Conservation (phyloP, 1,284 basidiomycete species). For the Xerocomus minutiporus region DNA sequence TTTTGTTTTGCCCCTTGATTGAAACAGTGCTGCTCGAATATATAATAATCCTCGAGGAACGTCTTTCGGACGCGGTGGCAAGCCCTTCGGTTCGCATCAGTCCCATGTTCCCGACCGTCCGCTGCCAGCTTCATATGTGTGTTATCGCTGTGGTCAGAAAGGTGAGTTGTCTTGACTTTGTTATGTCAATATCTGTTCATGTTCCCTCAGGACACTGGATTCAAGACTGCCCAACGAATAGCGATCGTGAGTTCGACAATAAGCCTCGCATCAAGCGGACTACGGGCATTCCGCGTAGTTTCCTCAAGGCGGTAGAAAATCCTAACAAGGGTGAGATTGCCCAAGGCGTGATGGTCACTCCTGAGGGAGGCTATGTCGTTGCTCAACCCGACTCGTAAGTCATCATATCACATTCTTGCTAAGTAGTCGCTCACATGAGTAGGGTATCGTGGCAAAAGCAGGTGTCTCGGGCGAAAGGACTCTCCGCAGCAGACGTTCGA, state of each 20-base stretch:
- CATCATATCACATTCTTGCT: background rate
- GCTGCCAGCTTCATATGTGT: constrained; percentile 94
- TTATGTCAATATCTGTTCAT: constrained; percentile 1
- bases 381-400: constrained; percentile 89
- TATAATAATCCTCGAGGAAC: constrained; percentile 62
- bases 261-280: constrained; percentile 95
- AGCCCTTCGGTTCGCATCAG: constrained; percentile 47
- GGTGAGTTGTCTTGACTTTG: constrained; percentile 48
- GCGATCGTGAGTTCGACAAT: constrained; percentile 91
- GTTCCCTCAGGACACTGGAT: constrained; percentile 88
- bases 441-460: constrained; percentile 93
- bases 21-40: constrained; percentile 66
- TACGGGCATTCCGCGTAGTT: constrained; percentile 95
- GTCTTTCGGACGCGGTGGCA: constrained; percentile 55
- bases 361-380: constrained; percentile 93
- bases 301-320: constrained; percentile 93
- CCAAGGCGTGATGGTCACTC: constrained; percentile 92
- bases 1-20: constrained; percentile 35
- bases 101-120: constrained; percentile 58
- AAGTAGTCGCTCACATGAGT: constrained; percentile 8
- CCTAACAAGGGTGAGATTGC: constrained; percentile 70
- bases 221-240: constrained; percentile 97
- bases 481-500: constrained; percentile 82
- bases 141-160: constrained; percentile 97
- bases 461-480: constrained; percentile 69